A percentile compares a stretch with the other conserved stretches of the same genome.
These are phyloP conservation scores for Populus deltoides DNA, from an alignment of 345 rosid species.

Conservation along the genomic window DNA sequence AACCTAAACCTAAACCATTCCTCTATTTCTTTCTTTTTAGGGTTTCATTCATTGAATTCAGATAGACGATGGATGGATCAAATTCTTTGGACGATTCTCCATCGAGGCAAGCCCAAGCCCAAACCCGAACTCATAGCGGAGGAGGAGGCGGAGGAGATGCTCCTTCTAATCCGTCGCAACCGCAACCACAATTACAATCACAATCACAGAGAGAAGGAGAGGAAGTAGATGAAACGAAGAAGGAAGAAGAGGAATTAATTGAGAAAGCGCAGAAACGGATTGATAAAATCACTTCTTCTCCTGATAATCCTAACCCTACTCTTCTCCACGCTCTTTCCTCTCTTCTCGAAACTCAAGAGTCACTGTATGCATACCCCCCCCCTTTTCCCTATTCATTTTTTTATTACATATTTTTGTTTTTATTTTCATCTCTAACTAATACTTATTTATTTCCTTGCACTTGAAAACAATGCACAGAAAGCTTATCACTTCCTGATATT, in stretches of 20 bases:
- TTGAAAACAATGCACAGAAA: too few species aligned
- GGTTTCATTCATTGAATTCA: neutral
- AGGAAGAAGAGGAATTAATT: slow-evolving; percentile 54
- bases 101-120: slow-evolving; percentile 4
- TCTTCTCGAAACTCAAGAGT: slow-evolving; percentile 81
- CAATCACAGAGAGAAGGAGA: slow-evolving; percentile 22
- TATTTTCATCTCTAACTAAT: neutral
- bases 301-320: slow-evolving; percentile 74
- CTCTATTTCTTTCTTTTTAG: neutral
- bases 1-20: neutral
- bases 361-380: slow-evolving; percentile 42
- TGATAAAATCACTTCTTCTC: slow-evolving; percentile 66
- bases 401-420: neutral
- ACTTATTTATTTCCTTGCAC: neutral
- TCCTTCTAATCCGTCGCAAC: neutral
- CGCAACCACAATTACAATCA: neutral
- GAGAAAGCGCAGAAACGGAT: slow-evolving; percentile 72
- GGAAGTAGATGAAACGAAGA: slow-evolving; percentile 41
- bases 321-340: slow-evolving; percentile 77
- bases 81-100: neutral
- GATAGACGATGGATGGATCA: neutral
- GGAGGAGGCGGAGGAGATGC: neutral
- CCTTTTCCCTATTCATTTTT: neutral
- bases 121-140: neutral
- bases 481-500: too few species aligned